Percentiles rank a stretch among this genome's conserved stretches.
phyloP scores from a whole-genome alignment of 1,139 yeast genomes.

The Suhomyces yuchorum region DNA sequence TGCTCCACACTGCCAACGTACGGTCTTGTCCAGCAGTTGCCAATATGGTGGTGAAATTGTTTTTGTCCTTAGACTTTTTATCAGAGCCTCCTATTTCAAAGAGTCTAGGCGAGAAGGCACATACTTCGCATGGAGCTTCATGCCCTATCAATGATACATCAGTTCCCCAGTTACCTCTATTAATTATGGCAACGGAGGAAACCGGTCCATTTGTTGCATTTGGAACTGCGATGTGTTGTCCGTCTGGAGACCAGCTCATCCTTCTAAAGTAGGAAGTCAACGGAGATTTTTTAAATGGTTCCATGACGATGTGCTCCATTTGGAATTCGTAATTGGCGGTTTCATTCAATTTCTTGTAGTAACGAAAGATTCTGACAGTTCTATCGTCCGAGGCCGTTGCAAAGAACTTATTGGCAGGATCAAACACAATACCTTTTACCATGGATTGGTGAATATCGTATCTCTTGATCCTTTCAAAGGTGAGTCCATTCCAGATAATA shows the following conservation, averaged over 20 bases:
- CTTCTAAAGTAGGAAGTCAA: constrained; percentile 89
- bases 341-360: constrained; percentile 66
- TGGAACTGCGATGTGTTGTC: constrained; percentile 93
- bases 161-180: constrained; percentile 91
- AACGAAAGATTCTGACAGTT: constrained; percentile 82
- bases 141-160: constrained; percentile 91
- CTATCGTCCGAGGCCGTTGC: constrained; percentile 97
- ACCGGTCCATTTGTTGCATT: constrained; percentile 98
- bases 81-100: constrained; percentile 35
- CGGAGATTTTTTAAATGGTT: constrained; percentile 89
- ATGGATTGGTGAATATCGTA: constrained; percentile 93
- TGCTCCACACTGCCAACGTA: constrained; percentile 71
- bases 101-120: constrained; percentile 78
- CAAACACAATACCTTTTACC: constrained; percentile 95
- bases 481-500: constrained; percentile 90
- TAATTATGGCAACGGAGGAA: constrained; percentile 82
- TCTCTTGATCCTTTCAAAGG: constrained; percentile 85
- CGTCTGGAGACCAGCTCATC: constrained; percentile 98
- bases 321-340: constrained; percentile 76
- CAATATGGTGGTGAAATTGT: constrained; percentile 51
- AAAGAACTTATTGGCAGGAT: constrained; percentile 96
- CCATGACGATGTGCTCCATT: constrained; percentile 77
- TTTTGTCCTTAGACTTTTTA: constrained; percentile 23
- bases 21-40: constrained; percentile 85
- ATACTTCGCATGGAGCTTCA: constrained; percentile 95